Evolutionary conservation across 2,329 filamentous ascomycete genomes (phyloP).

Genomic region (Penicillium sp.): DNA sequence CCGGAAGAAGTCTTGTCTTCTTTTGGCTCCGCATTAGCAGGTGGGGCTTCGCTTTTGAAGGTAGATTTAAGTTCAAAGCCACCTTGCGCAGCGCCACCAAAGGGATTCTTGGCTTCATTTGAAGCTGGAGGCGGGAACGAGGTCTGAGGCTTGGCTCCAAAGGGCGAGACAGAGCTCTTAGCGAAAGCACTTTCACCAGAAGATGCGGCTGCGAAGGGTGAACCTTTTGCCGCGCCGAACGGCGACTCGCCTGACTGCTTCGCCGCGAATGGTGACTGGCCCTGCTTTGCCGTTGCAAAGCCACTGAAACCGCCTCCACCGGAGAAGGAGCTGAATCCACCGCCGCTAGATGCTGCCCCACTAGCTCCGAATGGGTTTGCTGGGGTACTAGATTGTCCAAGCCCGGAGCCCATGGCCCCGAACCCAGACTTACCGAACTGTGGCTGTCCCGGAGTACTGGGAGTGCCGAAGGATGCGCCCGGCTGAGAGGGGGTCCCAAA

Average conservation of each 20-base stretch:
- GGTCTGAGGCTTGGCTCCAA: constrained; percentile 28
- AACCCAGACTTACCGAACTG: constrained; percentile 38
- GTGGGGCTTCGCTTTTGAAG: constrained; percentile 45
- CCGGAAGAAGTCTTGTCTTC: constrained; percentile 34
- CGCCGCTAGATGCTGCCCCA: constrained; percentile 19
- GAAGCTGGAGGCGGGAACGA: constrained; percentile 30
- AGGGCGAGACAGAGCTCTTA: constrained; percentile 27
- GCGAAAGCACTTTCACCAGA: background rate
- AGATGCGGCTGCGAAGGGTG: constrained; percentile 8
- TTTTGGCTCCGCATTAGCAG: constrained; percentile 41
- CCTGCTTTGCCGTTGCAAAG: constrained; percentile 25
- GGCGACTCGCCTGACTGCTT: background rate
- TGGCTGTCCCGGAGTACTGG: constrained; percentile 33
- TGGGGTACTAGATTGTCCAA: constrained; percentile 34
- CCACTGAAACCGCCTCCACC: constrained; percentile 25
- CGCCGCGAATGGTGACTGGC: constrained; percentile 18
- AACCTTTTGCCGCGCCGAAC: background rate
- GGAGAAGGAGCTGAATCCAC: constrained; percentile 30
- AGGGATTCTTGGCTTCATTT: constrained; percentile 28
- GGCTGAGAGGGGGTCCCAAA: constrained; percentile 37
- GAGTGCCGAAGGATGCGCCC: constrained; percentile 34
- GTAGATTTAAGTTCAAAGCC: constrained; percentile 46
- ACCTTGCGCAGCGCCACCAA: constrained; percentile 29
- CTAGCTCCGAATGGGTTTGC: constrained; percentile 27
- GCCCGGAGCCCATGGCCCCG: constrained; percentile 24